These are phyloP conservation scores for Henckelia pumila DNA, from an alignment of 257 asterid genomes.

Conservation along the genomic window DNA sequence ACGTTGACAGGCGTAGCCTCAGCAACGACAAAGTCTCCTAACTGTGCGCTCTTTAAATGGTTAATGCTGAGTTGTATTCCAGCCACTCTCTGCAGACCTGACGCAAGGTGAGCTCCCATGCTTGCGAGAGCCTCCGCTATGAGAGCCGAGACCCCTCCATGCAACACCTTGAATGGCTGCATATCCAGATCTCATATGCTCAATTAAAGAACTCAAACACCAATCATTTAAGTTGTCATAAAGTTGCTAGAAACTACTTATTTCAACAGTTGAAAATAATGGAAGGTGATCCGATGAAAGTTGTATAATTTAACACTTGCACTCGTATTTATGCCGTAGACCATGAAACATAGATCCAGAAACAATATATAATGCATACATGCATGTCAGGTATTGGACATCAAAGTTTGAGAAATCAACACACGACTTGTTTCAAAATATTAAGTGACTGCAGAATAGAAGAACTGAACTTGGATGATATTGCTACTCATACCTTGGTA, in stretches of 20 bases:
- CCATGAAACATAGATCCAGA: background rate
- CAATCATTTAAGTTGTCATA: background rate
- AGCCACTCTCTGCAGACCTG: conserved; percentile 25
- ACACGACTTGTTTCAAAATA: background rate
- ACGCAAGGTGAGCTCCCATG: conserved; percentile 28
- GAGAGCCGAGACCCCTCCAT: conserved; percentile 32
- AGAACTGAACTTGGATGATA: no score
- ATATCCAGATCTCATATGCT: background rate
- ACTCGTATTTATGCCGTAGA: background rate
- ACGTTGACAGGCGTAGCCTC: conserved; percentile 46
- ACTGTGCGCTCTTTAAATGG: conserved; percentile 40
- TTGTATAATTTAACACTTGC: background rate
- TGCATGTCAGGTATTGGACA: background rate
- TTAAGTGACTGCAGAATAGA: background rate
- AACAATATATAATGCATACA: background rate
- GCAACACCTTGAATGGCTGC: conserved; percentile 32
- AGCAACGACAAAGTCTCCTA: conserved; percentile 48
- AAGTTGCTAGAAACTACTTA: background rate
- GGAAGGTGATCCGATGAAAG: background rate
- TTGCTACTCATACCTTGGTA: no score
- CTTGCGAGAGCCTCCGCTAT: conserved; percentile 30
- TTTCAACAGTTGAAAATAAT: no score
- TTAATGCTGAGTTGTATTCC: conserved; percentile 32
- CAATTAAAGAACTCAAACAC: background rate
- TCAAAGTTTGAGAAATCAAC: no score